Conservation (phyloP, 306 rosid species). For the Gastrolobium villosum region DNA sequence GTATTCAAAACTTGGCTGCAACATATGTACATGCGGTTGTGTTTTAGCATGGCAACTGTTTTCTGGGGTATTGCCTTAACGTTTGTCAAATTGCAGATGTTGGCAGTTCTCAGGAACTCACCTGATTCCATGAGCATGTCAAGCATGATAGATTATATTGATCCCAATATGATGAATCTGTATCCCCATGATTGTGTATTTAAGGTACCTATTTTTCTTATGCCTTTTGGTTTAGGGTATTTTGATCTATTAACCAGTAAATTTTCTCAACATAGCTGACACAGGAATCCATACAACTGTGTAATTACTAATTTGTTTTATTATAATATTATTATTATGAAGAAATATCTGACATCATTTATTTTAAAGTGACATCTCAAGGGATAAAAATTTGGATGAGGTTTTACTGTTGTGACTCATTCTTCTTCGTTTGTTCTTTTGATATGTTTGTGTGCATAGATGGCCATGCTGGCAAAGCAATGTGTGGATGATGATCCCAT, state of each 20-base stretch:
- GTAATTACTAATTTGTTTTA: conserved; percentile 22
- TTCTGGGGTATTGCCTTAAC: conserved; percentile 38
- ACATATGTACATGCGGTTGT: neutral
- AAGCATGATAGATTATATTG: conserved; percentile 81
- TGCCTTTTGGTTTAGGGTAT: neutral
- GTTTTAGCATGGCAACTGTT: conserved; percentile 32
- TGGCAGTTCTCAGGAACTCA: conserved; percentile 78
- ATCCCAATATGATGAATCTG: conserved; percentile 90
- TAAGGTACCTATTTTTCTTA: conserved; percentile 63
- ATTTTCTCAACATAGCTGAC: neutral
- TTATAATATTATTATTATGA: neutral
- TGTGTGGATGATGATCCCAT: conserved; percentile 97
- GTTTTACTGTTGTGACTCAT: neutral
- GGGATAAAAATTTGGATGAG: neutral
- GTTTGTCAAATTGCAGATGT: conserved; percentile 75
- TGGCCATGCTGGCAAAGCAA: conserved; percentile 91
- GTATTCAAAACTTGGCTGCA: conserved; percentile 15
- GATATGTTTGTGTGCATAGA: conserved; percentile 50
- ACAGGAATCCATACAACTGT: conserved; percentile 5
- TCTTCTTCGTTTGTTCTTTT: conserved; percentile 21
- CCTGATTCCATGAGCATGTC: conserved; percentile 87
- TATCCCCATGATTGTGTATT: conserved; percentile 97
- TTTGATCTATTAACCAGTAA: conserved; percentile 13
- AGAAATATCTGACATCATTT: neutral
- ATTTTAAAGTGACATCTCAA: neutral